These are phyloP conservation scores for Esteya vermicola DNA, from an alignment of 2,329 filamentous ascomycete genomes.

Conservation along the genomic window DNA sequence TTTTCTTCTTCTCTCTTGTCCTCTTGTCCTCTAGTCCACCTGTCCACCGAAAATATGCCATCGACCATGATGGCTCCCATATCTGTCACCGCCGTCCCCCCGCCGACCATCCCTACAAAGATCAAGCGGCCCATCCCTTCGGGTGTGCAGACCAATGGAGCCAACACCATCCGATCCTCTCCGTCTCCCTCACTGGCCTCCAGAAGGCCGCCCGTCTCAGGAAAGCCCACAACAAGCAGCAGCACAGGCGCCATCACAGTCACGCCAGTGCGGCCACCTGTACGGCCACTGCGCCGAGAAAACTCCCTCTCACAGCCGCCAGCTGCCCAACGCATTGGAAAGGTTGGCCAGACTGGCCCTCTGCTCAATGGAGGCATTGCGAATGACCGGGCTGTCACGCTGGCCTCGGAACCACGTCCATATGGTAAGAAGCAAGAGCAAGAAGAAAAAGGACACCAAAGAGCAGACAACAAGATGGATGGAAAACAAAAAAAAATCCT, in stretches of 20 bases:
- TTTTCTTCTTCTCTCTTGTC: too few relatives aligned
- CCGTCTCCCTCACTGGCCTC: slow-evolving; percentile 42
- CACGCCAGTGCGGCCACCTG: slow-evolving; percentile 33
- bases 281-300: slow-evolving; percentile 45
- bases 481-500: too few relatives aligned
- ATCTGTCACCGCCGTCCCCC: slow-evolving; percentile 28
- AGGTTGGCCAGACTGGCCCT: slow-evolving; percentile 33
- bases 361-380: slow-evolving; percentile 29
- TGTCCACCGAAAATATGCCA: too few relatives aligned
- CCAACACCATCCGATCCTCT: slow-evolving; percentile 41
- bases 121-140: slow-evolving; percentile 54
- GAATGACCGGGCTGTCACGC: slow-evolving; percentile 24
- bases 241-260: slow-evolving; percentile 28
- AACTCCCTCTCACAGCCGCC: slow-evolving; percentile 14
- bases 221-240: slow-evolving; percentile 37
- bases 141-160: slow-evolving; percentile 52
- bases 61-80: slow-evolving; percentile 36
- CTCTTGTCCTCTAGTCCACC: too few relatives aligned
- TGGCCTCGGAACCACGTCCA: slow-evolving; percentile 31
- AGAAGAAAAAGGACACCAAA: too few relatives aligned
- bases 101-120: slow-evolving; percentile 34
- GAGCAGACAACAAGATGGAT: too few relatives aligned
- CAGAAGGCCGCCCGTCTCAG: slow-evolving; percentile 32
- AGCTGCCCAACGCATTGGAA: slow-evolving; percentile 35
- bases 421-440: slow-evolving; percentile 41